Evolutionary conservation across 2,329 filamentous ascomycete species (phyloP), one percentile per base, ranked within the genome.

Genomic region (Saccharata proteae): DNA sequence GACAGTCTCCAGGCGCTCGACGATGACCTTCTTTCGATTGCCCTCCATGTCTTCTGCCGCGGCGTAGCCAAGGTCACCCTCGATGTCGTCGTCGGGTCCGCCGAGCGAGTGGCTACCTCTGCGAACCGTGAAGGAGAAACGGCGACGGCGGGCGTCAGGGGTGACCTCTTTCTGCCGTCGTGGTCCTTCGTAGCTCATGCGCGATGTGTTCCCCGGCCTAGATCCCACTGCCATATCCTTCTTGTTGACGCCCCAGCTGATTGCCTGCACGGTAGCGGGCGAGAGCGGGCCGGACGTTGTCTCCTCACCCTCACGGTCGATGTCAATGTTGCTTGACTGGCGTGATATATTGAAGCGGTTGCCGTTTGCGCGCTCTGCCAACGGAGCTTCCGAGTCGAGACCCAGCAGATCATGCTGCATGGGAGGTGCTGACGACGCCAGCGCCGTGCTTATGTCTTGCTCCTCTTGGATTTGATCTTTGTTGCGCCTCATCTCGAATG

Each of bases 31-130:
- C 46, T 86, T 73, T 52, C 80, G 77, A 47, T 85, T 82, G 9
- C 82, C 82, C 57, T 96, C 90, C 73, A 93, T 84, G 16, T 84
- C 90, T 53, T 88, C 83, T 0, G 90, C 90, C 1, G 86, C 88
- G 8, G 86, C 84, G 57, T 93, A 98, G 7, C 90, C 90, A 16
- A 98, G 61, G 56, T 98, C 90, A 1, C 90, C 90, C 47, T 93
- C 86, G 6, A 85, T 65, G 44, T 92, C 81, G 43, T 85, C 81
- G 30, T 77, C 74, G 38, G 77, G 71, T 37, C 73, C 66, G 45
- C 59, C 60, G 50, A 62, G 51, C 30, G 58, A 51, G 27, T 51
- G 48, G 29, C 45, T 52, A 18, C 53, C 49, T 22, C 54, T 48
- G 33, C 44, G 46, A 32, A 37, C 18, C 27, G 45, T 39, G 51